Evolutionary conservation across 345 rosid genomes (phyloP).

Genomic region (Balakata baccata): DNA sequence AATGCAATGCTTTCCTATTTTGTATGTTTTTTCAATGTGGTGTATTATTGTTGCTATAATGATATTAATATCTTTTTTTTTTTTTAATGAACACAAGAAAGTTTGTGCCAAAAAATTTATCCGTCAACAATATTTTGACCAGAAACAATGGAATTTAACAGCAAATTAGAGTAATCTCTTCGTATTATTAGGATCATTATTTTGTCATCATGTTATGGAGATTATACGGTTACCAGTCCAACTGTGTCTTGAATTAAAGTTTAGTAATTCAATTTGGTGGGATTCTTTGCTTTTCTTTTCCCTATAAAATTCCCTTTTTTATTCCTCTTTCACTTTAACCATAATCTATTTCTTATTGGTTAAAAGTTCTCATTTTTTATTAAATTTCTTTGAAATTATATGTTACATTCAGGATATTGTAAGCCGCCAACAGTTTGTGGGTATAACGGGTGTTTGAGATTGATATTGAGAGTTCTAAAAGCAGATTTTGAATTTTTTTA

Average conservation of each 20-base stretch:
- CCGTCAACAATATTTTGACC: slow-evolving; percentile 23
- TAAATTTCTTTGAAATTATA: too few species aligned
- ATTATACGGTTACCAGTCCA: slow-evolving; percentile 34
- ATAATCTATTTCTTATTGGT: too few species aligned
- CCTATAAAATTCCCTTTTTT: too few species aligned
- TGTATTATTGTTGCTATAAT: background rate
- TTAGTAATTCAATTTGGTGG: slow-evolving; percentile 5
- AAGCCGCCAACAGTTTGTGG: too few species aligned
- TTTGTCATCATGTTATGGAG: slow-evolving; percentile 19
- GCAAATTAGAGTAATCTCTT: background rate
- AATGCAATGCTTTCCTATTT: background rate
- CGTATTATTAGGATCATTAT: slow-evolving; percentile 9
- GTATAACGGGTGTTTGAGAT: too few species aligned
- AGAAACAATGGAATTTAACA: slow-evolving; percentile 16
- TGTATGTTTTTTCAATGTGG: background rate
- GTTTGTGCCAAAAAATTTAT: slow-evolving; percentile 9
- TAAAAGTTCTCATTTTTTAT: too few species aligned
- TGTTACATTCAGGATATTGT: too few species aligned
- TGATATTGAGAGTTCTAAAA: too few species aligned
- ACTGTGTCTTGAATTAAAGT: slow-evolving; percentile 3
- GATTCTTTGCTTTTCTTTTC: background rate
- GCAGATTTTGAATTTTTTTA: too few species aligned
- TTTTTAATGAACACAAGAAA: slow-evolving; percentile 8
- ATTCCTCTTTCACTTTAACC: too few species aligned
- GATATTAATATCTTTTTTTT: background rate